Base-by-base conservation (phyloP, 2,329 filamentous ascomycete species). In the Trichoderma citrinoviride region DNA sequence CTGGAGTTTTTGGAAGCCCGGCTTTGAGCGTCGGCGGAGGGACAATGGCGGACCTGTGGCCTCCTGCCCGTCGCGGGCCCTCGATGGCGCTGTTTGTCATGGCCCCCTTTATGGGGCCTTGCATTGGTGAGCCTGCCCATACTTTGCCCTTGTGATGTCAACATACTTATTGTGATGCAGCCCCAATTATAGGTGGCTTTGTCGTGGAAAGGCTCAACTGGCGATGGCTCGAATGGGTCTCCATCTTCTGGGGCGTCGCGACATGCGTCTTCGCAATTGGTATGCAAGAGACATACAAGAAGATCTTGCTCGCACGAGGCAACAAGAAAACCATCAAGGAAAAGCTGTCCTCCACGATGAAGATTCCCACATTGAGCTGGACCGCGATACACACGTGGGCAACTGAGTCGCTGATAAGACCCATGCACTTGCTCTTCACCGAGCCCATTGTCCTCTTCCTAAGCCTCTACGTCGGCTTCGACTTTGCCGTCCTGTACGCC, bases 1-100 rank as follows among this genome's bases (percentile, higher is more conserved):
- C 85, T 46, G 90, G 90, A 29, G 89, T 88, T 17, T 87, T 89
- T 3, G 84, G 89, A 1, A 89, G 89, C 0, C 89, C 87, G 0
- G 89, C 91, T 0, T 89, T 92, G 73, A 89, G 90, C 7, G 88
- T 92, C 3, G 90, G 90, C 3, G 89, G 89, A 1, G 90, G 90
- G 1, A 91, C 89, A 0, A 89, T 93, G 64, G 85, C 89, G 15
- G 90, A 93, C 73, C 66, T 64, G 23, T 67, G 40, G 52, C 47
- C 52, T 17, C 61, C 64, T 7, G 41, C 37, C 10, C 43, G 37
- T 6, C 60, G 67, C 29, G 67, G 66, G 4, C 60, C 57, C 5
- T 19, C 61, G 7, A 54, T 54, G 12, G 52, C 64, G 6, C 41
- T 66, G 29, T 67, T 66, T 25, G 56, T 67, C 14, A 49, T 67